Evolutionary conservation across 345 rosid species (phyloP), one percentile per base, ranked within the genome.

Genomic region (Triadica sebifera): DNA sequence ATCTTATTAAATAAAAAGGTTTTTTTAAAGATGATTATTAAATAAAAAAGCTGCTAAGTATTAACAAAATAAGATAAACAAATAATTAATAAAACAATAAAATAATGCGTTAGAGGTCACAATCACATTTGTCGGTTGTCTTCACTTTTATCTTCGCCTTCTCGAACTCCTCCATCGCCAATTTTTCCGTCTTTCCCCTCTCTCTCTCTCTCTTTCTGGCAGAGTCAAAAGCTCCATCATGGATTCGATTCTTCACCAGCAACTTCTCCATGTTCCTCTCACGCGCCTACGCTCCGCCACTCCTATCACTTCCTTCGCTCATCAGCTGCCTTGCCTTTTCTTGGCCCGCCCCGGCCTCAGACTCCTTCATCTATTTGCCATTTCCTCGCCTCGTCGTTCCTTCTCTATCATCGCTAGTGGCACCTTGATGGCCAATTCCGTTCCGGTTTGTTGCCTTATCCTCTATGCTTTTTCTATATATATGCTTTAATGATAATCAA

Each of bases 341-440:
- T 8, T 75, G 67, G 64, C 79, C 47, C 70, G 77, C 22, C 81
- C 85, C 20, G 10, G 65, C 38, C 75, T 65, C 24, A 59, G 55
- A 11, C 58, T 63, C 12, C 51, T 74, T 13, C 73, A 70, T 9
- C 43, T 75, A 53, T 61, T 79, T 12, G 68, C 78, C 55, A 38
- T 84, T 73, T 51, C 74, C 4, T 73, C 2, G 51, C 70, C 73
- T 49, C 78, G 82, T 16, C 73, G 76, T 72, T 73, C 89, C 16
- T 82, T 79, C 38, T 24, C 67, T 61, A 43, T 85, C 71, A 70
- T 81, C 7, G 70, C 87, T 56, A 34, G 79, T n/a, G 87, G 84
- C 67, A 78, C 87, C 67, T 82, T 90, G 77, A 86, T 81, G 73
- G 84, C 84, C 74, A 86, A 87, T 74, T 85, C 89, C 0, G 80